Percentiles rank a stretch among this genome's conserved stretches.
Conservation (phyloP, 495 filamentous ascomycete species). For the Pyrenopolyporus hunteri region DNA sequence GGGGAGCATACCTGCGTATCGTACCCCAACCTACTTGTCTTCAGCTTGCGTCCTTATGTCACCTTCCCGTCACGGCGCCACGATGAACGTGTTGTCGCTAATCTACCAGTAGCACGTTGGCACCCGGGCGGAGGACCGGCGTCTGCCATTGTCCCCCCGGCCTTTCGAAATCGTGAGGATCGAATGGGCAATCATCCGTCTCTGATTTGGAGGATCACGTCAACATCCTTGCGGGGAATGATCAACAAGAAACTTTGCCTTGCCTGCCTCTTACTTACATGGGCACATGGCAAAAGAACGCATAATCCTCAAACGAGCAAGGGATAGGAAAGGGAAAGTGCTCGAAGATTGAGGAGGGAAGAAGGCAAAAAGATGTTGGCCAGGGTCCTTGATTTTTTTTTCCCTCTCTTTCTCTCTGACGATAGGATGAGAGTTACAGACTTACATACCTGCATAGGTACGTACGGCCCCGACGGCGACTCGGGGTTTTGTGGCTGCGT, state of each 20-base stretch:
- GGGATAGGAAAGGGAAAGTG: neutral
- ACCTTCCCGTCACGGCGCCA: conserved; percentile 32
- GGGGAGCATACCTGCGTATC: conserved; percentile 1
- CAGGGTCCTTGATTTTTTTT: no score
- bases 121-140: neutral
- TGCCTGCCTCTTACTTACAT: neutral
- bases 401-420: no score
- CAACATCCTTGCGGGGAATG: conserved; percentile 3
- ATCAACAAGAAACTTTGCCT: no score
- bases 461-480: no score
- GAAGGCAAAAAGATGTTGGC: neutral
- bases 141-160: conserved; percentile 4
- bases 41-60: conserved; percentile 13
- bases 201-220: conserved; percentile 1
- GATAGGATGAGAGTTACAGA: no score
- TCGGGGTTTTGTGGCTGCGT: no score
- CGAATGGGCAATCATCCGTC: conserved; percentile 6
- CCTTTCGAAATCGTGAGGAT: conserved; percentile 18
- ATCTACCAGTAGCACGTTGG: conserved; percentile 18
- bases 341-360: neutral
- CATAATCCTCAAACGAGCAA: neutral
- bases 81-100: conserved; percentile 15
- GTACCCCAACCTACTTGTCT: neutral
- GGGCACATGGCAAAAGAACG: conserved; percentile 1
- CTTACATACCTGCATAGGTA: no score